Evolutionary conservation across 805 yeast genomes (phyloP), one percentile per base, ranked within the genome.

Genomic region (Kodamaea sagamina): DNA sequence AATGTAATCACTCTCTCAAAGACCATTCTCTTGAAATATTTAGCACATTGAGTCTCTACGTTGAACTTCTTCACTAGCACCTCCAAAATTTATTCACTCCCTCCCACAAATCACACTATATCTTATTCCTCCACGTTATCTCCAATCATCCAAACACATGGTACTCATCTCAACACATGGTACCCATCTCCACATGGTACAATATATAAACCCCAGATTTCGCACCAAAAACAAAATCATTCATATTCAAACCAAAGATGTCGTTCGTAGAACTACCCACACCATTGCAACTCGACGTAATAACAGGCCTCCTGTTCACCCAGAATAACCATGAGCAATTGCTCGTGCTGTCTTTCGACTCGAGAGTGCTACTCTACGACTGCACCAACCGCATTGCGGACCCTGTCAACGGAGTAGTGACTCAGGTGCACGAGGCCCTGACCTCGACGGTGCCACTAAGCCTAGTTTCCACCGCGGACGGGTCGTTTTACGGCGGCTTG

Each of bases 271-370:
- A 51, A 22, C 44, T 63, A 15, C 51, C 55, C 2, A 45, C 59
- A 1, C 67, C 69, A 3, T 28, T 41, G 22, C 53, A 55, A 29
- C 44, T 64, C 7, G 81, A 76, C 50, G 55, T 74, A 11, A 57
- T 77, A 13, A 74, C 81, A 0, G 67, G 68, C 4, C 42, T 75
- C 15, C 54, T 60, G 39, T 72, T 74, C 55, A 59, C 74, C 2
- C 70, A 71, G 2, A 12, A 32, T 3, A 46, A 49, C 8, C 42
- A 54, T n/a, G 69, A 71, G 39, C 61, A 29, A 15, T 15, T 82
- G 10, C 57, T 78, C 3, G 77, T 69, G 1, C 67, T 83, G 2
- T 66, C 82, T 0, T 83, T 89, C 87, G 86, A 81, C 50, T 74
- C 78, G 3, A 54, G 65, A 3, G 53, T 80, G 0, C 53, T 68